A percentile compares a stretch with the other conserved stretches of the same genome.
These are phyloP conservation scores for Leptoxyphium fumago DNA, from an alignment of 2,329 filamentous ascomycete species.

Conservation along the genomic window DNA sequence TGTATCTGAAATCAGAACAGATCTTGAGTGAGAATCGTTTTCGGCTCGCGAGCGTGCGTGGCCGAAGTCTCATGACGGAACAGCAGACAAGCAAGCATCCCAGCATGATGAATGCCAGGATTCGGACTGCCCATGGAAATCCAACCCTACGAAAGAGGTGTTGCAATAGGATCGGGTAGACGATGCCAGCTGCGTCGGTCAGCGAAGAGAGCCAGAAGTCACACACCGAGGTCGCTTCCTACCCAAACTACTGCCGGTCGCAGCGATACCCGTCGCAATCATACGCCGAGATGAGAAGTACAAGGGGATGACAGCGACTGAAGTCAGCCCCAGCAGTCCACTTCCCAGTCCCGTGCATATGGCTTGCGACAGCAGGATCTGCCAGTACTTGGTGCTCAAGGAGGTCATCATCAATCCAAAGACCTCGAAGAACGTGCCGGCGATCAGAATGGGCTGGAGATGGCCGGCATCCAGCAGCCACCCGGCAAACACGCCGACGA, in stretches of 20 bases:
- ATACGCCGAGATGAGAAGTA: slow-evolving; percentile 3
- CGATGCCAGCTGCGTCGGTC: too few species aligned
- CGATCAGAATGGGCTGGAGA: background rate
- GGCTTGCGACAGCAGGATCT: slow-evolving; percentile 5
- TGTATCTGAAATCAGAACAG: slow-evolving; percentile 23
- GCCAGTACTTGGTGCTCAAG: slow-evolving; percentile 4
- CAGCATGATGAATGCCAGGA: slow-evolving; percentile 43
- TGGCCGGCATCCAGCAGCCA: slow-evolving; percentile 25
- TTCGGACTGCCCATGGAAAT: slow-evolving; percentile 24
- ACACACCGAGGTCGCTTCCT: background rate
- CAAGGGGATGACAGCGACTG: slow-evolving; percentile 1
- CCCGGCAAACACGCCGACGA: slow-evolving; percentile 24
- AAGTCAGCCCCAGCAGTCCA: slow-evolving; percentile 1
- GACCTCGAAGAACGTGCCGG: slow-evolving; percentile 1
- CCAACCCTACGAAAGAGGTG: slow-evolving; percentile 18
- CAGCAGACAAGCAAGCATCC: slow-evolving; percentile 17
- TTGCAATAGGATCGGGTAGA: too few species aligned
- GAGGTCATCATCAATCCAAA: slow-evolving; percentile 6
- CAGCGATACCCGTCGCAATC: slow-evolving; percentile 3
- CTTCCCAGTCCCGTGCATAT: slow-evolving; percentile 4
- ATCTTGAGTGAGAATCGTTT: slow-evolving; percentile 17
- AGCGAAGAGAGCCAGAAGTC: background rate
- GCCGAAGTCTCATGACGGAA: slow-evolving; percentile 18
- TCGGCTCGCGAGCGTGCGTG: slow-evolving; percentile 7
- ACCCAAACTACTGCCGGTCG: slow-evolving; percentile 7